These are phyloP conservation scores for Acephala macrosclerotiorum DNA, from an alignment of 2,329 filamentous ascomycete species.

Conservation along the genomic window DNA sequence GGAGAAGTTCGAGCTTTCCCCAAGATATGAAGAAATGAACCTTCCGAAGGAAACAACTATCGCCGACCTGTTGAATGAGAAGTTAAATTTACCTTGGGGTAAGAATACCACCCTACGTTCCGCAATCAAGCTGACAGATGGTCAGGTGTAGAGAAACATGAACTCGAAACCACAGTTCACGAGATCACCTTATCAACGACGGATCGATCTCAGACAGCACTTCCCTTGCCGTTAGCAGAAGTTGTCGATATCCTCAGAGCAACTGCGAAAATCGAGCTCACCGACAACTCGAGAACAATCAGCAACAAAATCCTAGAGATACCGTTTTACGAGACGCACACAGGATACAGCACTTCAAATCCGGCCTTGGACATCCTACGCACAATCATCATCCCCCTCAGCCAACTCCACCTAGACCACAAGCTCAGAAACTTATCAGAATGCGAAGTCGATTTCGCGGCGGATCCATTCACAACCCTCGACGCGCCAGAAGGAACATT, in stretches of 20 bases:
- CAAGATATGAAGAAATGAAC: not conserved
- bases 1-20: not conserved
- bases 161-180: not conserved
- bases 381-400: conserved; percentile 2
- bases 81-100: not conserved
- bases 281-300: not conserved
- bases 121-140: not conserved
- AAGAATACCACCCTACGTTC: not conserved
- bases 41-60: not conserved
- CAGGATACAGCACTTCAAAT: not conserved
- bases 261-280: not conserved
- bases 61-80: not conserved
- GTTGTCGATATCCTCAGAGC: not conserved
- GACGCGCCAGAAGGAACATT: conserved; percentile 5
- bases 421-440: not conserved
- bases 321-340: not conserved
- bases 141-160: not conserved
- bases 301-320: not conserved
- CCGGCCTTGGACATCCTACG: not conserved
- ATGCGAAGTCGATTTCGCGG: not conserved
- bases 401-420: not conserved
- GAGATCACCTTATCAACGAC: not conserved
- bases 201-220: not conserved
- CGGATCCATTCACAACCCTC: not conserved
- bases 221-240: not conserved